Evolutionary conservation across 2,329 filamentous ascomycete genomes (phyloP).

Genomic region (Gliomastix tumulicola): DNA sequence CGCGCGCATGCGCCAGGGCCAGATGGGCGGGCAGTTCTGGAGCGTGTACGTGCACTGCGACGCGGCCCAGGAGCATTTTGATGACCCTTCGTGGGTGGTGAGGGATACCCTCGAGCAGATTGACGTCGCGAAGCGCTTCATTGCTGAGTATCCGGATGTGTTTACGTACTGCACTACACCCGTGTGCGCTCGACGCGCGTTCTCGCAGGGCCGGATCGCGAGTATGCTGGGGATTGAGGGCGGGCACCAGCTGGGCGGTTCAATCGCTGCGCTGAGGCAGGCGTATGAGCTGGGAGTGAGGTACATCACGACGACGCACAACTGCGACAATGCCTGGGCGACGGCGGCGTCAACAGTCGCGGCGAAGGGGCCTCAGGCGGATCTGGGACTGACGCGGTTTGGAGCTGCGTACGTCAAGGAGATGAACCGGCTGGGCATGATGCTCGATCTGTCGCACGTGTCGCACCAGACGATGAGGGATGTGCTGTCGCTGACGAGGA

Average conservation of each 20-base stretch:
- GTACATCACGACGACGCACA: conserved; percentile 27
- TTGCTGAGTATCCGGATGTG: conserved; percentile 27
- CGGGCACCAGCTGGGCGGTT: conserved; percentile 23
- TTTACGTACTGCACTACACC: conserved; percentile 14
- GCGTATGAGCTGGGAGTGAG: conserved; percentile 25
- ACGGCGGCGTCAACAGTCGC: conserved; percentile 20
- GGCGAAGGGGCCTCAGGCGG: conserved; percentile 7
- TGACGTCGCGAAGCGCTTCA: conserved; percentile 21
- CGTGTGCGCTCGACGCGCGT: conserved; percentile 17
- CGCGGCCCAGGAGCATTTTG: conserved; percentile 12
- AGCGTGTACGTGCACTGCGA: conserved; percentile 17
- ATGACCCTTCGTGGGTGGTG: conserved; percentile 10
- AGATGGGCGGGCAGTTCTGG: conserved; percentile 22
- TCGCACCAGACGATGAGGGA: conserved; percentile 21
- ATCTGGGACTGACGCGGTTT: conserved; percentile 14
- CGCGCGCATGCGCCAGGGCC: conserved; percentile 15
- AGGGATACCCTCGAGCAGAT: conserved; percentile 21
- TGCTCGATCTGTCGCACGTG: conserved; percentile 22
- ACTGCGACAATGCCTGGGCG: conserved; percentile 7
- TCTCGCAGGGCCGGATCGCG: conserved; percentile 21
- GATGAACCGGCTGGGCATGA: conserved; percentile 28
- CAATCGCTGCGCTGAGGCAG: conserved; percentile 23
- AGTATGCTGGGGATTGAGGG: conserved; percentile 30
- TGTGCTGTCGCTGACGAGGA: conserved; percentile 14
- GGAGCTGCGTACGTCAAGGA: conserved; percentile 19